Conservation (phyloP, 345 rosid genomes). For the Sisymbrium altissimum region DNA sequence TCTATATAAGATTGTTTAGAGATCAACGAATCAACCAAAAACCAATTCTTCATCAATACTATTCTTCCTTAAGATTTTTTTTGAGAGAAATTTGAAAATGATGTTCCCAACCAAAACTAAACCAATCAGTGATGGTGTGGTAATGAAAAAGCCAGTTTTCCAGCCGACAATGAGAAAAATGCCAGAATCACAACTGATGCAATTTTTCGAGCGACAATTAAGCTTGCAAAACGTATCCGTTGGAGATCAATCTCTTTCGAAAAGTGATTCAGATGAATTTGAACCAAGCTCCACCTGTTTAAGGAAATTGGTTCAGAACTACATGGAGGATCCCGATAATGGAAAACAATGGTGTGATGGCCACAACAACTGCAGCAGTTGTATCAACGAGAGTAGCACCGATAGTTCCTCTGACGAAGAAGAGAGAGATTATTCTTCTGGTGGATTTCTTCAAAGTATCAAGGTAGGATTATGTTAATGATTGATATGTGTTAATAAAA, state of each 20-base stretch:
- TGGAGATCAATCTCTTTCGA: not conserved
- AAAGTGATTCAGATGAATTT: not conserved
- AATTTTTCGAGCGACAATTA: not conserved
- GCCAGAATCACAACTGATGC: not conserved
- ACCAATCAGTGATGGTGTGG: not conserved
- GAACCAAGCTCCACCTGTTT: not conserved
- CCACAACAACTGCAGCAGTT: not conserved
- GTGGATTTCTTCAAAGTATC: not conserved
- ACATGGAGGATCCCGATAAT: slow-evolving; percentile 1
- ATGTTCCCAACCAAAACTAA: not conserved
- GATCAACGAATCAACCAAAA: no score
- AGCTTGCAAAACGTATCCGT: not conserved
- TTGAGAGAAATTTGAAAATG: not conserved
- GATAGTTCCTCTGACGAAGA: not conserved
- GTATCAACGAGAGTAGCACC: not conserved
- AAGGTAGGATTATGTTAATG: not conserved
- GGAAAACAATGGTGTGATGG: not conserved
- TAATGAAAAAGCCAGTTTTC: not conserved
- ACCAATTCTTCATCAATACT: no score
- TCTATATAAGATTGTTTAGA: no score
- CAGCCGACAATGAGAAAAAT: not conserved
- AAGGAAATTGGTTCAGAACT: not conserved
- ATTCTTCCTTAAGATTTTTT: no score
- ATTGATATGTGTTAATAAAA: not conserved
- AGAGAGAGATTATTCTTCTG: no score